Evolutionary conservation across 2,329 filamentous ascomycete genomes (phyloP), one percentile per base, ranked within the genome.

Genomic region (Delphinella strobiligena): DNA sequence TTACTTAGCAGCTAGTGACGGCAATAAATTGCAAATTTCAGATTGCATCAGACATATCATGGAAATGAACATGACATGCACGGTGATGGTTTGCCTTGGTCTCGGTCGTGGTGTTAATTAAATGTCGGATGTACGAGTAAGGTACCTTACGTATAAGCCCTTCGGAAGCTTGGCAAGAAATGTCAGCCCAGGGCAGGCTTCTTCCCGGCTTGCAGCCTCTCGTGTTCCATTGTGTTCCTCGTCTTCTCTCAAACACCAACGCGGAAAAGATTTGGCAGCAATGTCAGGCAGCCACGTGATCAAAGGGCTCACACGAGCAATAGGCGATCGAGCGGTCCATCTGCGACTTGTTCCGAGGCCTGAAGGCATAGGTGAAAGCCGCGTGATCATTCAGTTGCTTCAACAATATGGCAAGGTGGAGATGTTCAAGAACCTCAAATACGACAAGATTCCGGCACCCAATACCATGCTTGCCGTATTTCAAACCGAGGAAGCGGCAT

Each of bases 401-500:
- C 62, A 67, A 45, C 57, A 60, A 38, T 71, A 67, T 45, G 68
- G 68, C 30, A 64, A 69, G 37, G 56, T 72, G 33, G 61, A 61
- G 45, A 61, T 62, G 46, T 72, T 61, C 55, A 62, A 62, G 46
- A 60, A 59, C 46, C 56, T 71, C 31, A 60, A 67, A 57, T 66
- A 69, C 49, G 66, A 71, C 40, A 55, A 60, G 37, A 50, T 63
- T 31, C 55, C 54, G 0, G 55, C 58, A n/a, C 61, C 61, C 33
- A 66, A 67, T 42, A 51, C 61, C 7, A 59, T 60, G 7, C 48
- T 71, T 4, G 66, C 63, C 47, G 66, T 71, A 40, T 71, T 62
- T 53, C 56, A 59, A 38, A 54, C 62, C 29, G 51, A 59, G 22
- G 50, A 55, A 10, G 54, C 61, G 16, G 67, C 66, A 1, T 51